Percentiles rank a stretch among this genome's conserved stretches.
phyloP scores from a whole-genome alignment of 495 filamentous ascomycete genomes.

The Penicillium arizonense region DNA sequence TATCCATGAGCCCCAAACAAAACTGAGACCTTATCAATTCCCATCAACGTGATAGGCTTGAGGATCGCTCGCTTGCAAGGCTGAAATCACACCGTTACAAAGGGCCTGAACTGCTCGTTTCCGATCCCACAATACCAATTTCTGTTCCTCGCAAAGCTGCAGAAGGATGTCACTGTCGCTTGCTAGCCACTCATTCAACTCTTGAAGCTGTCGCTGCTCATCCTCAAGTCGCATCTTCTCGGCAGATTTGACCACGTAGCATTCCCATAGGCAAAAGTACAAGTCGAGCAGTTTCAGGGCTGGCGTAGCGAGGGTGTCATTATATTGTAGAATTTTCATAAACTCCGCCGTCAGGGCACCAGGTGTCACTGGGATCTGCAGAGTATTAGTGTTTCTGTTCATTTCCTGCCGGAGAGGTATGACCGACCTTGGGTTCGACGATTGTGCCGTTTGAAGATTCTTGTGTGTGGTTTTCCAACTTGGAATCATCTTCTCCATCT shows the following conservation, averaged over 20 bases:
- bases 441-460: too few relatives aligned
- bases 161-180: slow-evolving; percentile 2
- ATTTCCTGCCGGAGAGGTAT: too few relatives aligned
- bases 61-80: slow-evolving; percentile 1
- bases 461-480: too few relatives aligned
- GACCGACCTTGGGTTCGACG: too few relatives aligned
- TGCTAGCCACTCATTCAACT: slow-evolving; percentile 7
- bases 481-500: neutral
- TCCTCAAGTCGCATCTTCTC: slow-evolving; percentile 1
- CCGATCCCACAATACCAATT: neutral
- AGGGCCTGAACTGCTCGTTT: slow-evolving; percentile 1
- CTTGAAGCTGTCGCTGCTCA: neutral
- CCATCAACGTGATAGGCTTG: neutral
- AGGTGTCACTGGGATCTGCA: too few relatives aligned
- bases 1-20: neutral
- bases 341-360: too few relatives aligned
- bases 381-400: too few relatives aligned
- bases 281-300: neutral
- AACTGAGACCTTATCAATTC: neutral
- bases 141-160: neutral
- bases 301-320: neutral
- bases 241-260: neutral
- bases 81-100: neutral
- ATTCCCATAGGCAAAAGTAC: slow-evolving; percentile 1
- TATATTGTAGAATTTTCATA: too few relatives aligned